phyloP scores from a whole-genome alignment of 164 flowering plant genomes.

The Buxus sempervirens region DNA sequence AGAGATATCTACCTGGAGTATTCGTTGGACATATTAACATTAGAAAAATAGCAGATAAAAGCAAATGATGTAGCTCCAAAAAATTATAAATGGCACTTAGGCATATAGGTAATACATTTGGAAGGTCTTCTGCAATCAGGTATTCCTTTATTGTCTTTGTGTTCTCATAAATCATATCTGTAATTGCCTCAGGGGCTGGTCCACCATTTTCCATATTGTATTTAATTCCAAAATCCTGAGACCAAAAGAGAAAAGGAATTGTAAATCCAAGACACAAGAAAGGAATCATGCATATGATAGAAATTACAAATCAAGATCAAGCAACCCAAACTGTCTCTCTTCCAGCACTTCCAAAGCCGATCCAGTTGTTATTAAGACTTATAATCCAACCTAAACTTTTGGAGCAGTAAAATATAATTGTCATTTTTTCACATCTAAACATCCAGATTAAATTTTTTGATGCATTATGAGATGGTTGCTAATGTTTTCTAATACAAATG shows the following conservation, averaged over 20 bases:
- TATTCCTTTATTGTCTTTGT: conserved; percentile 87
- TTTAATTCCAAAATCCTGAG: conserved; percentile 96
- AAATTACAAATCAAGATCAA: neutral
- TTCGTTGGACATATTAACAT: conserved; percentile 3
- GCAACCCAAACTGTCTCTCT: neutral
- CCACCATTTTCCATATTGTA: conserved; percentile 99
- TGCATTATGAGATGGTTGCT: too few relatives aligned
- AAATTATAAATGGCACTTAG: neutral
- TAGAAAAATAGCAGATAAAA: neutral
- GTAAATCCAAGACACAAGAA: neutral
- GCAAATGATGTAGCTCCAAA: neutral
- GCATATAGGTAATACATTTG: conserved; percentile 53
- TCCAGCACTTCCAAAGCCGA: neutral
- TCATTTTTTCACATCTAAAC: neutral
- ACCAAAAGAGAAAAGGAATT: neutral
- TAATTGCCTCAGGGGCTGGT: conserved; percentile 94
- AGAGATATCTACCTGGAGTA: conserved; percentile 74
- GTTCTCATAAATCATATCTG: conserved; percentile 88
- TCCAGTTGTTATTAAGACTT: neutral
- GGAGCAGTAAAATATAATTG: neutral
- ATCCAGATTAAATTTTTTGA: too few relatives aligned
- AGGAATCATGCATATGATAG: neutral
- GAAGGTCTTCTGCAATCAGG: conserved; percentile 73
- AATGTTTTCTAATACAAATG: neutral
- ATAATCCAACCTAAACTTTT: neutral